Evolutionary conservation across 2,329 filamentous ascomycete species (phyloP).

Genomic region (Fusarium annulatum): DNA sequence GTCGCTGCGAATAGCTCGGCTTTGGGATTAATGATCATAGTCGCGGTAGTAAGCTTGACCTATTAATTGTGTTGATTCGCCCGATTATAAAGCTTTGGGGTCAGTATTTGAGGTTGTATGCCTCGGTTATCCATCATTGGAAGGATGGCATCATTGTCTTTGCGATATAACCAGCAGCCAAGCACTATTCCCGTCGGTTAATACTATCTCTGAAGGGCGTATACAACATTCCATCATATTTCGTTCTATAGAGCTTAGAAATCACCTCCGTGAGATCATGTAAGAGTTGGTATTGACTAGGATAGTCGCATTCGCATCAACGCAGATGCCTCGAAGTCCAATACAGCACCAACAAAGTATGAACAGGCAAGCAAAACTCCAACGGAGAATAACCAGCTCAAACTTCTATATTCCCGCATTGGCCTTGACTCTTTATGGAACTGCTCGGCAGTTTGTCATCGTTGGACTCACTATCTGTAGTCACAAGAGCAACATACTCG

Average conservation of each 20-base stretch:
- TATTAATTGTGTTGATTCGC: not conserved
- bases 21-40: constrained; percentile 29
- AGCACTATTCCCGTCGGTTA: not conserved
- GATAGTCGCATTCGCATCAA: not conserved
- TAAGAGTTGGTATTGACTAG: not conserved
- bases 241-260: not conserved
- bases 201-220: not conserved
- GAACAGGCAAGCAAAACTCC: not conserved
- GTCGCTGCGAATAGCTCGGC: not conserved
- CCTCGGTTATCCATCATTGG: constrained; percentile 2
- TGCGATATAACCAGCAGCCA: not conserved
- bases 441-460: not conserved
- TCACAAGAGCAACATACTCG: not conserved
- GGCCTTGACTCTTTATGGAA: not conserved
- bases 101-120: not conserved
- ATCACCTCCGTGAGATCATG: not conserved
- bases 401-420: not conserved
- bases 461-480: not conserved
- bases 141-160: not conserved
- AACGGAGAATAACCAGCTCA: not conserved
- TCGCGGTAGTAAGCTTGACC: not conserved
- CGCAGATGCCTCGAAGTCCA: not conserved
- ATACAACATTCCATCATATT: not conserved
- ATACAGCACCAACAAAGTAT: not conserved
- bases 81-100: not conserved